Evolutionary conservation across 2,329 filamentous ascomycete genomes (phyloP).

Genomic region (Penicillium sp.): DNA sequence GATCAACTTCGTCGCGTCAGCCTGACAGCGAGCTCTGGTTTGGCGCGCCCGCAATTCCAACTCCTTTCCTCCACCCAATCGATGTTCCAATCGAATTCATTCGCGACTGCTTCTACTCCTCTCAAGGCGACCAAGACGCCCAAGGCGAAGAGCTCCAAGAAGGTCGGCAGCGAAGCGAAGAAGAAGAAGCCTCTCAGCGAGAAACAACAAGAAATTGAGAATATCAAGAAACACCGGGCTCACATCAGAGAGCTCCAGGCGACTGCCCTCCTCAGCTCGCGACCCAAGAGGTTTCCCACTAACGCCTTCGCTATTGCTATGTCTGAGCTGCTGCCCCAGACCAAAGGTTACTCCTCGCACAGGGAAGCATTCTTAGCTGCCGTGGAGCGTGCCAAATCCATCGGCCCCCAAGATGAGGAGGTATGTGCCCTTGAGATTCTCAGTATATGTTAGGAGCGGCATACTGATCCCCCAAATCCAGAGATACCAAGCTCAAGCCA

Average conservation of each 20-base stretch:
- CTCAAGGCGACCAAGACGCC: slow-evolving; percentile 24
- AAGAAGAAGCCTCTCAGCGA: slow-evolving; percentile 30
- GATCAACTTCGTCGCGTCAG: slow-evolving; percentile 28
- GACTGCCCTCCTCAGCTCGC: slow-evolving; percentile 27
- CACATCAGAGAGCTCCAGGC: slow-evolving; percentile 35
- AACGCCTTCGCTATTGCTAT: slow-evolving; percentile 25
- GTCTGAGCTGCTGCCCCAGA: slow-evolving; percentile 17
- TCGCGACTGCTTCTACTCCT: slow-evolving; percentile 25
- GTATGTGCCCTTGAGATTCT: slow-evolving; percentile 12
- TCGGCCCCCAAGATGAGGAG: slow-evolving; percentile 22
- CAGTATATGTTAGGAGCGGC: neutral
- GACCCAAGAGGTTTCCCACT: slow-evolving; percentile 36
- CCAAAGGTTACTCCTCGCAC: neutral
- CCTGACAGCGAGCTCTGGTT: slow-evolving; percentile 18
- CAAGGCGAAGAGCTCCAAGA: neutral
- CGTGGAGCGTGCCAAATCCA: slow-evolving; percentile 11
- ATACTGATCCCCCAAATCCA: slow-evolving; percentile 30
- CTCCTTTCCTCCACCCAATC: slow-evolving; percentile 8
- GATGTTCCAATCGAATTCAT: slow-evolving; percentile 18
- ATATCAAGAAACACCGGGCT: slow-evolving; percentile 29
- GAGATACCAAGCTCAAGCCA: slow-evolving; percentile 54
- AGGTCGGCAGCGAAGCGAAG: slow-evolving; percentile 24
- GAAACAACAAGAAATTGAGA: slow-evolving; percentile 30
- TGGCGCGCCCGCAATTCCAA: slow-evolving; percentile 11
- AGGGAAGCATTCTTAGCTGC: slow-evolving; percentile 22